Percentiles rank a stretch among this genome's conserved stretches.
phyloP scores from a whole-genome alignment of 495 filamentous ascomycete genomes.

The Xanthoparmelia taractica region DNA sequence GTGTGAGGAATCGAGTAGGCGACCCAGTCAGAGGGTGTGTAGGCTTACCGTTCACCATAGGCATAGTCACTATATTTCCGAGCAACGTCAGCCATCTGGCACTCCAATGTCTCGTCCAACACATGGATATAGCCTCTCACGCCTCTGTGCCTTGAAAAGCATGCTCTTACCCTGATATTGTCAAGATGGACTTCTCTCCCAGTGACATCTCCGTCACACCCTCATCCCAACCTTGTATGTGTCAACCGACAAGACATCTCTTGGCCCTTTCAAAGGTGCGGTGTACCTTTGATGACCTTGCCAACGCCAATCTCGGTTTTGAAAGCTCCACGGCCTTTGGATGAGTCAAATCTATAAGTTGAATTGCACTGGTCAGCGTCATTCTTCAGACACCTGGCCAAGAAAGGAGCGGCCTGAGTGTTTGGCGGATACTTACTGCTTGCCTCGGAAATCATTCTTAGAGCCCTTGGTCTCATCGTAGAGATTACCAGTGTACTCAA shows the following conservation, averaged over 20 bases:
- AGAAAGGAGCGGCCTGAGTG: not conserved
- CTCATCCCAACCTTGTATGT: conserved; percentile 72
- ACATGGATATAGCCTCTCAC: too few species aligned
- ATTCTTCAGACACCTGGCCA: not conserved
- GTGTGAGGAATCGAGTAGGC: not conserved
- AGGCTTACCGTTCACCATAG: conserved; percentile 63
- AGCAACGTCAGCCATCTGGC: conserved; percentile 26
- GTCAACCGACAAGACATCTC: conserved; percentile 9
- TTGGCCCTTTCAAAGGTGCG: not conserved
- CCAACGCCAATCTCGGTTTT: conserved; percentile 62
- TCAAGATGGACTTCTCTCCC: conserved; percentile 72
- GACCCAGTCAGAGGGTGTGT: not conserved
- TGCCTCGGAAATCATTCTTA: conserved; percentile 41
- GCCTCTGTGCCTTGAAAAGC: not conserved
- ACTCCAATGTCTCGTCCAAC: too few species aligned
- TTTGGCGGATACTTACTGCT: conserved; percentile 35
- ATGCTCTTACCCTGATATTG: conserved; percentile 59
- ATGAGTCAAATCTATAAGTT: conserved; percentile 66
- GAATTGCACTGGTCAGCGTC: conserved; percentile 18
- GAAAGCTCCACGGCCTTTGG: conserved; percentile 57
- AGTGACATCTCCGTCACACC: conserved; percentile 71
- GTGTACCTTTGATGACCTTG: conserved; percentile 67
- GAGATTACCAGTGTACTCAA: conserved; percentile 79
- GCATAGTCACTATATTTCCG: conserved; percentile 56
- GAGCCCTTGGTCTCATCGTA: conserved; percentile 49